These are phyloP conservation scores for Ciborinia camelliae DNA, from an alignment of 2,329 filamentous ascomycete species.

Conservation along the genomic window DNA sequence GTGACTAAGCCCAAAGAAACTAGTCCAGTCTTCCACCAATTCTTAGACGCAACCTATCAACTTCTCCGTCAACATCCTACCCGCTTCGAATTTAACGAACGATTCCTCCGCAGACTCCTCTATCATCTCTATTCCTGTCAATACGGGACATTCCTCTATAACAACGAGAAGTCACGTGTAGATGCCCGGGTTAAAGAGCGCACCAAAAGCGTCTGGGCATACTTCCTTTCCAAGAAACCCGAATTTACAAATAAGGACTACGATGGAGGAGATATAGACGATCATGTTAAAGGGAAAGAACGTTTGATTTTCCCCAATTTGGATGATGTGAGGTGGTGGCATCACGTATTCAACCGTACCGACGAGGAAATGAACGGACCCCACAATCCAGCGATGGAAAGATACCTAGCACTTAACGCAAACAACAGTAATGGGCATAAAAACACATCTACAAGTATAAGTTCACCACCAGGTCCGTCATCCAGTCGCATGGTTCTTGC, in stretches of 20 bases:
- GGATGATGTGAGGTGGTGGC: conserved; percentile 89
- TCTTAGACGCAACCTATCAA: conserved; percentile 91
- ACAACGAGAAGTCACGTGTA: conserved; percentile 83
- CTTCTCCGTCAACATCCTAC: conserved; percentile 79
- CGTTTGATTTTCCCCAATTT: conserved; percentile 77
- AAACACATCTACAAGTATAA: not conserved
- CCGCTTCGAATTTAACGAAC: conserved; percentile 94
- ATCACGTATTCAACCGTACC: conserved; percentile 77
- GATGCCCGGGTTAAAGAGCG: conserved; percentile 65
- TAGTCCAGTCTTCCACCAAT: conserved; percentile 96
- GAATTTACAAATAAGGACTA: conserved; percentile 85
- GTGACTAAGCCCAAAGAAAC: conserved; percentile 84
- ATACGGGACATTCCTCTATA: conserved; percentile 94
- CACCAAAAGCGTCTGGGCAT: conserved; percentile 91
- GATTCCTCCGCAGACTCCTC: conserved; percentile 81
- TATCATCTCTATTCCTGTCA: conserved; percentile 96
- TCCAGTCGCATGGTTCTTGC: conserved; percentile 5
- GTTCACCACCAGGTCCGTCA: not conserved
- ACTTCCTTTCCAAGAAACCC: conserved; percentile 76
- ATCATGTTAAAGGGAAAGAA: conserved; percentile 75
- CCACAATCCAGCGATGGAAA: conserved; percentile 48
- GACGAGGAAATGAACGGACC: conserved; percentile 90
- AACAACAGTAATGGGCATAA: conserved; percentile 16
- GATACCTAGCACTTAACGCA: conserved; percentile 25
- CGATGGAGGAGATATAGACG: conserved; percentile 66